Evolutionary conservation across 148 eudicot genomes (phyloP).

Genomic region (Chenopodium album): DNA sequence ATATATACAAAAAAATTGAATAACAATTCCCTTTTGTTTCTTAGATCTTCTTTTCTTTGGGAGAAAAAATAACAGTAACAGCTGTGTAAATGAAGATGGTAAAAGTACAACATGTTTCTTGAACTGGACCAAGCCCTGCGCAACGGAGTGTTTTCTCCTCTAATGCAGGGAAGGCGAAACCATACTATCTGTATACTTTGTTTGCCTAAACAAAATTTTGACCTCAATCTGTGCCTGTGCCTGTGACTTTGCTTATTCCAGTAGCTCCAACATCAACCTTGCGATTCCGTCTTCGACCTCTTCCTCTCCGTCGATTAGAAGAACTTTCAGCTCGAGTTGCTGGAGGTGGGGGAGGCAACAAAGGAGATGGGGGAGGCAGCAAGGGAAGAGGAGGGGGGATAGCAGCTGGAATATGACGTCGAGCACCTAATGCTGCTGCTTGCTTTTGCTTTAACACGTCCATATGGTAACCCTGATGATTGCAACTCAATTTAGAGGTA

Average conservation of each 20-base stretch:
- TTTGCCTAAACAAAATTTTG: constrained; percentile 18
- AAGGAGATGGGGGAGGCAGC: constrained; percentile 21
- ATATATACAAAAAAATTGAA: constrained; percentile 36
- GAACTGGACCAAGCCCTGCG: constrained; percentile 25
- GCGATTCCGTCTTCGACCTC: constrained; percentile 67
- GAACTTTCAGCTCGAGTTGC: constrained; percentile 26
- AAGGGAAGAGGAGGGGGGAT: constrained; percentile 28
- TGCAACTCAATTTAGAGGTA: not conserved
- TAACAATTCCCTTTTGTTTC: constrained; percentile 19
- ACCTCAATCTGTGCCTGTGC: constrained; percentile 28
- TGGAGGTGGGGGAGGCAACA: constrained; percentile 21
- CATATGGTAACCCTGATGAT: constrained; percentile 78
- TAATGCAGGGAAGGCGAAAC: constrained; percentile 23
- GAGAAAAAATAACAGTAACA: constrained; percentile 19
- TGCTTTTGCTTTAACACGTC: constrained; percentile 59
- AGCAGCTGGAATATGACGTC: constrained; percentile 20
- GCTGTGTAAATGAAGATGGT: constrained; percentile 29
- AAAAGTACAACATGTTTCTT: constrained; percentile 20
- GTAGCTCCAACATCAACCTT: constrained; percentile 58
- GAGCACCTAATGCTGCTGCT: constrained; percentile 45
- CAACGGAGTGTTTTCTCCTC: not conserved
- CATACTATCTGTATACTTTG: constrained; percentile 21
- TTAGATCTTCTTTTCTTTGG: constrained; percentile 11
- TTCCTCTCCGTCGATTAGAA: constrained; percentile 44
- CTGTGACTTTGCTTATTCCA: constrained; percentile 16